Conservation (phyloP, 768 basidiomycete genomes). For the Calocybe cyanea region DNA sequence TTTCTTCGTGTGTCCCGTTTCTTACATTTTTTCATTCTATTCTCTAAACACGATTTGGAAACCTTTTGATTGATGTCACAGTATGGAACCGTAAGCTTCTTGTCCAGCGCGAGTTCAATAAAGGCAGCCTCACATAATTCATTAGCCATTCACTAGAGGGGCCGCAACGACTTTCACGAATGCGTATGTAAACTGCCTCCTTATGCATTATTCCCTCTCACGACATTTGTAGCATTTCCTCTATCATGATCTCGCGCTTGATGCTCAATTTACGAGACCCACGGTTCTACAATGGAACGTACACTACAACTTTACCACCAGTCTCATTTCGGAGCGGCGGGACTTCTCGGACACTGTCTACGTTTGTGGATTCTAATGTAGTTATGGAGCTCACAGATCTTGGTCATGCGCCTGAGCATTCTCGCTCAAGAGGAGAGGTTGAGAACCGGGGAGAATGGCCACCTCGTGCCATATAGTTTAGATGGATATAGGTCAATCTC, state of each 20-base stretch:
- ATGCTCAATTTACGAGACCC: conserved; percentile 40
- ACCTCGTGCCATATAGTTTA: no score
- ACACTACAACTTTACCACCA: conserved; percentile 1
- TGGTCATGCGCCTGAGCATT: no score
- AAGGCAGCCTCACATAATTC: not conserved
- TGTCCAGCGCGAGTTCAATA: not conserved
- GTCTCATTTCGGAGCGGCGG: not conserved
- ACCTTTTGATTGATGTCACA: conserved; percentile 7
- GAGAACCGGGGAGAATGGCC: no score
- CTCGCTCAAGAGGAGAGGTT: no score
- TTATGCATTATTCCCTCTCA: not conserved
- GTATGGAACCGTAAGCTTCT: conserved; percentile 32
- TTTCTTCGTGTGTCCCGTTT: conserved; percentile 26
- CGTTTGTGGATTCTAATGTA: not conserved
- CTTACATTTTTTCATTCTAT: not conserved
- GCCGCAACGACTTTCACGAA: conserved; percentile 32
- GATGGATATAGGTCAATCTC: no score
- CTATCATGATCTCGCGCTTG: conserved; percentile 34
- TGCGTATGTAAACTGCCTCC: conserved; percentile 21
- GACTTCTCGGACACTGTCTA: not conserved
- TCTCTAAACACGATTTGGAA: no score
- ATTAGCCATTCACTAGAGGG: conserved; percentile 29
- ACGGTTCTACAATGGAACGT: not conserved
- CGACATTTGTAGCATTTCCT: conserved; percentile 25
- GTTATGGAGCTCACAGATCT: no score